phyloP scores from a whole-genome alignment of 805 yeast genomes.

The Candida awuae region DNA sequence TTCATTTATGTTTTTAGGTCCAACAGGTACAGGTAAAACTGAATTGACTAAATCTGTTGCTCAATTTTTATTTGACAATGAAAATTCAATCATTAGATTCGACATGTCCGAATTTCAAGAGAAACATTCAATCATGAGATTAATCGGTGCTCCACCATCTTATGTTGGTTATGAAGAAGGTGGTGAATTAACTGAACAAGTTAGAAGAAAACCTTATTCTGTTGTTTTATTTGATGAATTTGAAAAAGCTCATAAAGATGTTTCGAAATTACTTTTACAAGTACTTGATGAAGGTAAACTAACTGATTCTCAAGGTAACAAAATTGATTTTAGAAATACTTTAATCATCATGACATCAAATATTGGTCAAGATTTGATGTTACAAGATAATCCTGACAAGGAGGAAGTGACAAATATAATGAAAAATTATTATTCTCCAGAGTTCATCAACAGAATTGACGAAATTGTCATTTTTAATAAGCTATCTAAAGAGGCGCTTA shows the following conservation, averaged over 20 bases:
- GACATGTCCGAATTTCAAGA: constrained; percentile 99
- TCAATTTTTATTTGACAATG: constrained; percentile 85
- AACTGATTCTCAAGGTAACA: constrained; percentile 92
- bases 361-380: constrained; percentile 85
- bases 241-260: constrained; percentile 94
- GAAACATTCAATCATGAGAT: constrained; percentile 79
- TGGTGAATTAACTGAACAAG: constrained; percentile 95
- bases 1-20: constrained; percentile 92
- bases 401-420: constrained; percentile 56
- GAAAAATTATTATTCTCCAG: constrained; percentile 80
- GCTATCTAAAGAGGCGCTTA: constrained; percentile 65
- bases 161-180: constrained; percentile 94
- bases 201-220: constrained; percentile 88
- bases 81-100: constrained; percentile 76
- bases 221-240: constrained; percentile 92
- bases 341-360: constrained; percentile 95
- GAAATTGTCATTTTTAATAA: constrained; percentile 92
- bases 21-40: constrained; percentile 98
- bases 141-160: constrained; percentile 98
- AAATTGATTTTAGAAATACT: constrained; percentile 89
- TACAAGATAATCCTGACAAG: constrained; percentile 61
- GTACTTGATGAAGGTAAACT: constrained; percentile 92
- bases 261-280: constrained; percentile 82
- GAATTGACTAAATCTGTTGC: constrained; percentile 91
- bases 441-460: constrained; percentile 88